Percentiles rank a stretch among this genome's conserved stretches.
phyloP scores from a whole-genome alignment of 805 yeast species.

The Candida anglica region DNA sequence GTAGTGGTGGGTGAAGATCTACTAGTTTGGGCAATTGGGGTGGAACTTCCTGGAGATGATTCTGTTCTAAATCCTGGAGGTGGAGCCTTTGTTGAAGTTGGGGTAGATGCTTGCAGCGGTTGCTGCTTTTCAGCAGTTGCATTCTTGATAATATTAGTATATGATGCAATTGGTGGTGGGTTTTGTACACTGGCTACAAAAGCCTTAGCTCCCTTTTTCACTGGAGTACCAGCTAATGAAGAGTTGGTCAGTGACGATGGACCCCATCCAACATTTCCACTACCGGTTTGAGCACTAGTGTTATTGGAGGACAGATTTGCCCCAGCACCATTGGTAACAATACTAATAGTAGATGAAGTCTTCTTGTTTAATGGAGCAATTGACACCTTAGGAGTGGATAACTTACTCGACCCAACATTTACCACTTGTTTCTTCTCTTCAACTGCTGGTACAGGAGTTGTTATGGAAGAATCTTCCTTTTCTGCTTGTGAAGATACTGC shows the following conservation, averaged over 20 bases:
- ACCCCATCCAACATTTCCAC: no score
- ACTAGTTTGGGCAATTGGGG: conserved; percentile 4
- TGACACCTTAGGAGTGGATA: background rate
- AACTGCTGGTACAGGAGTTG: background rate
- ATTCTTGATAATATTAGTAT: conserved; percentile 3
- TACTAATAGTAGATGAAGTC: conserved; percentile 4
- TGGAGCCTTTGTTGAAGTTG: conserved; percentile 8
- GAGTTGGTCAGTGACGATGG: conserved; percentile 4
- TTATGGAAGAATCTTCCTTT: background rate
- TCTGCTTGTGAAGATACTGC: conserved; percentile 12
- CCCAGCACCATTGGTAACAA: conserved; percentile 1
- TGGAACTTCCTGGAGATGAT: conserved; percentile 20
- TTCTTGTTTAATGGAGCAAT: background rate
- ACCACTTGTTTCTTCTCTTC: background rate
- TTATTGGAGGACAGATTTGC: no score
- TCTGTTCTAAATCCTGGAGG: conserved; percentile 21
- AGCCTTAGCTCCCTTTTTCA: conserved; percentile 13
- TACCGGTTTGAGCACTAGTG: background rate
- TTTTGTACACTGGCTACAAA: conserved; percentile 11
- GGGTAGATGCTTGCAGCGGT: conserved; percentile 4
- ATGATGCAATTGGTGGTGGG: conserved; percentile 5
- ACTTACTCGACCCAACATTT: background rate
- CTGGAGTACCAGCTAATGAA: conserved; percentile 12
- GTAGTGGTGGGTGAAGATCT: conserved; percentile 10
- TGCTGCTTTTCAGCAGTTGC: conserved; percentile 4